Percentiles rank a stretch among this genome's conserved stretches.
Conservation (phyloP, 768 basidiomycete species). For the Lentinus brumalis region DNA sequence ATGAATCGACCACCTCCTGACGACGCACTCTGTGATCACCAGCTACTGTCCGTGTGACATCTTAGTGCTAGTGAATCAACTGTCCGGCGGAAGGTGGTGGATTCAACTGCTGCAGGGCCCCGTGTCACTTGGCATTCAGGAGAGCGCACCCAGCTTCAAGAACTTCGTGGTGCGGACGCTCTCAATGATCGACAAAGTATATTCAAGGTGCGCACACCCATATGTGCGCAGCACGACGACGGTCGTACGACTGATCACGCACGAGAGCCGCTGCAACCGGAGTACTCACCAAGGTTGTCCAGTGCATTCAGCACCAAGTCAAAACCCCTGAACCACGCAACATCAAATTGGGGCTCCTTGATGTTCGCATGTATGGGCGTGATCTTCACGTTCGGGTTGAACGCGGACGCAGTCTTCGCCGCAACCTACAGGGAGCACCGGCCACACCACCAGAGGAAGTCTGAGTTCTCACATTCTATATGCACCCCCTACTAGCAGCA, state of each 20-base stretch:
- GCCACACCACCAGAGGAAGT: neutral
- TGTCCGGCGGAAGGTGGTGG: too few species aligned
- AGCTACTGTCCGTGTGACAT: too few species aligned
- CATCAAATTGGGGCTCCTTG: conserved; percentile 88
- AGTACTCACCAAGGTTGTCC: conserved; percentile 83
- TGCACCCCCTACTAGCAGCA: neutral
- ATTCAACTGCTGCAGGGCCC: too few species aligned
- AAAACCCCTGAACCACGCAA: conserved; percentile 88
- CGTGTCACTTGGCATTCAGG: too few species aligned
- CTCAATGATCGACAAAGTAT: too few species aligned
- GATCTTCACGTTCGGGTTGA: conserved; percentile 88
- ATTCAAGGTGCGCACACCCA: too few species aligned
- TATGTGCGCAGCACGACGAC: too few species aligned
- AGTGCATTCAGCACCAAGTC: conserved; percentile 94
- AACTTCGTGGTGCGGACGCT: too few species aligned
- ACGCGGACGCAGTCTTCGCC: conserved; percentile 76
- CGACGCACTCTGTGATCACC: too few species aligned
- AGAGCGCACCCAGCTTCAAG: too few species aligned
- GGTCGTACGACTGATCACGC: neutral
- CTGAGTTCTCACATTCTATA: neutral
- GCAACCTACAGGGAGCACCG: conserved; percentile 56
- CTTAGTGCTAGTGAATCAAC: too few species aligned
- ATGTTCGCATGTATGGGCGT: conserved; percentile 93
- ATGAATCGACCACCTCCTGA: too few species aligned
- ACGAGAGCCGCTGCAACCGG: neutral